Evolutionary conservation across 345 rosid genomes (phyloP).

Genomic region (Gossypium raimondii): DNA sequence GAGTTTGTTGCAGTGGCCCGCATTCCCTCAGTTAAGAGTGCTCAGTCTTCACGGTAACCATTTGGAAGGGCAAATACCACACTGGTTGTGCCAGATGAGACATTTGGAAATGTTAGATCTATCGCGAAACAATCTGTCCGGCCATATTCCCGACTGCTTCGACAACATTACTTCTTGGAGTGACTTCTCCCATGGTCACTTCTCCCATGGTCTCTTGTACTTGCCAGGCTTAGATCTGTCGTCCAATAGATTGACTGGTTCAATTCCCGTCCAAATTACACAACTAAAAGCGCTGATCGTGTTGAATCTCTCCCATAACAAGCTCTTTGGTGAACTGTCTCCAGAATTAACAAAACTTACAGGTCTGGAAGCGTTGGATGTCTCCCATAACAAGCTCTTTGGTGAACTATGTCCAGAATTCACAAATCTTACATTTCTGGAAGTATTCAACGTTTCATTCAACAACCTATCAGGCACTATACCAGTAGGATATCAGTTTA

Average conservation of each 20-base stretch:
- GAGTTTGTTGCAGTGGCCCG: background rate
- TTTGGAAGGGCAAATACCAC: conserved; percentile 9
- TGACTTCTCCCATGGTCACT: too few species aligned
- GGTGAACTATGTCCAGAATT: background rate
- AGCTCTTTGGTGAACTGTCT: too few species aligned
- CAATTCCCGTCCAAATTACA: conserved; percentile 6
- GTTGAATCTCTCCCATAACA: conserved; percentile 12
- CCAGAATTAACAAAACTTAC: background rate
- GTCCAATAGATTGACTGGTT: conserved; percentile 14
- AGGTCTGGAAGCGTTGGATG: accelerated
- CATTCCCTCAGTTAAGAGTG: background rate
- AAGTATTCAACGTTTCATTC: background rate
- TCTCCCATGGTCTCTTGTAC: too few species aligned
- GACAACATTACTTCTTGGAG: conserved; percentile 5
- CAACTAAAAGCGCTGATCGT: accelerated
- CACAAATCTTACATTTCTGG: accelerated
- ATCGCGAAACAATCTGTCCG: background rate
- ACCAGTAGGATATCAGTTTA: background rate
- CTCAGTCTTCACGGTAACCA: background rate
- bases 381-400: conserved; percentile 1
- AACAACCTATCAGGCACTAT: conserved; percentile 15
- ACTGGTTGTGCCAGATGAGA: conserved; percentile 14
- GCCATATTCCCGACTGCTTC: conserved; percentile 16
- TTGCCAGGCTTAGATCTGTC: background rate
- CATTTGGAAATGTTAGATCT: background rate